Evolutionary conservation across 192 early-diverging fungal genomes (phyloP).

Genomic region (Coemansia sp.): DNA sequence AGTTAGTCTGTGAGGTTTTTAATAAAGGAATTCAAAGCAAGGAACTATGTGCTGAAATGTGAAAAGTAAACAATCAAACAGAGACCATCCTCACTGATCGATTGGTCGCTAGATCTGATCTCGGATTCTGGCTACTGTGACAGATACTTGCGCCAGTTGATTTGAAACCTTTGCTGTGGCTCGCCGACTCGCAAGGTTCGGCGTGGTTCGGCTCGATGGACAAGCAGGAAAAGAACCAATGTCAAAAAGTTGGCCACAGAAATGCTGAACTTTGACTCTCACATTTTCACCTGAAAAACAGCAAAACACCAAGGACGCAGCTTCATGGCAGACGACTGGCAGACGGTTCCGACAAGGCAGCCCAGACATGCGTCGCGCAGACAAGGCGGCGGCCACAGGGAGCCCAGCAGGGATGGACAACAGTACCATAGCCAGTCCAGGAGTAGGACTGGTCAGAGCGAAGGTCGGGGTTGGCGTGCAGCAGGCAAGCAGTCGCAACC

Average conservation of each 20-base stretch:
- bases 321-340: constrained; percentile 46
- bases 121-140: too few species aligned
- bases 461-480: not conserved
- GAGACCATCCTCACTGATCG: too few species aligned
- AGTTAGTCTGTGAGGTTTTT: too few species aligned
- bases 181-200: not conserved
- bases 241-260: not conserved
- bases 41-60: too few species aligned
- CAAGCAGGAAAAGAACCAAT: not conserved
- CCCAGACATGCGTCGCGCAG: constrained; percentile 8
- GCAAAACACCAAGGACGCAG: not conserved
- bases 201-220: not conserved
- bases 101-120: too few species aligned
- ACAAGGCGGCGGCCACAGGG: constrained; percentile 8
- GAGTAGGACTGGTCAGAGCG: not conserved
- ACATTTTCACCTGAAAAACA: constrained; percentile 2
- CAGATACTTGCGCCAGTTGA: too few species aligned
- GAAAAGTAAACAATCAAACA: too few species aligned
- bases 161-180: too few species aligned
- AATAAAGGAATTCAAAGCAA: too few species aligned
- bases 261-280: not conserved
- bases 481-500: not conserved
- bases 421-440: constrained; percentile 14
- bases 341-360: constrained; percentile 42
- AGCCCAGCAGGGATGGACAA: constrained; percentile 1